Evolutionary conservation across 345 rosid species (phyloP).

Genomic region (Odontarrhena argentea): DNA sequence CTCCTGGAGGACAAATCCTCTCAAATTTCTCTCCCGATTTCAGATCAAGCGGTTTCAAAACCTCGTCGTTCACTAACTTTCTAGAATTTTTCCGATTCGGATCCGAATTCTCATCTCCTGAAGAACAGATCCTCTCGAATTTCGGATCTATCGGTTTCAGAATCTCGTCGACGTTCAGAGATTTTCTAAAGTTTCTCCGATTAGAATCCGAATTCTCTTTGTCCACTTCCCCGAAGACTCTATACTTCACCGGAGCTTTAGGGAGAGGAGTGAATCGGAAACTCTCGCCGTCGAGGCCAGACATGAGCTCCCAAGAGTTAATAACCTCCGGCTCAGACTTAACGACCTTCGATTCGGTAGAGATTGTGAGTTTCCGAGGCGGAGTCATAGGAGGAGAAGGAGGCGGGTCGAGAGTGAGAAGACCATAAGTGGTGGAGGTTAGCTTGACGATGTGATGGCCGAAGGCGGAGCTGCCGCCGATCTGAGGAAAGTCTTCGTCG

Average conservation of each 20-base stretch:
- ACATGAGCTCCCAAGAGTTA: constrained; percentile 93
- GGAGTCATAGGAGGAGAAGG: constrained; percentile 50
- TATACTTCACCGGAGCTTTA: constrained; percentile 36
- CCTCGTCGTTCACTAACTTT: background rate
- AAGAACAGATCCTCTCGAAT: constrained; percentile 48
- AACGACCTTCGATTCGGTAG: constrained; percentile 44
- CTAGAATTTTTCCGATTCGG: constrained; percentile 37
- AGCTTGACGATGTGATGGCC: constrained; percentile 91
- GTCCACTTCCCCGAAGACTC: constrained; percentile 33
- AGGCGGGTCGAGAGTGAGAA: constrained; percentile 81
- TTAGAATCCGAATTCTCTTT: constrained; percentile 62
- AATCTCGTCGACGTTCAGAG: background rate
- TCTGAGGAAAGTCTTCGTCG: constrained; percentile 76
- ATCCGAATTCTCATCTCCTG: constrained; percentile 45
- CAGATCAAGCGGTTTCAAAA: constrained; percentile 14
- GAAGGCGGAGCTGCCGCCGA: constrained; percentile 67
- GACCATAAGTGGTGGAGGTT: constrained; percentile 94
- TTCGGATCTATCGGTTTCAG: constrained; percentile 21
- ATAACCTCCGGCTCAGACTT: constrained; percentile 65
- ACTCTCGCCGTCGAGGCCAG: constrained; percentile 80
- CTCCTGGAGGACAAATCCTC: constrained; percentile 61
- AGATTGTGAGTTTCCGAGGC: constrained; percentile 53
- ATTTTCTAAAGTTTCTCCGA: constrained; percentile 27
- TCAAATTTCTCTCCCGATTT: constrained; percentile 36
- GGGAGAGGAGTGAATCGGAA: constrained; percentile 67